Evolutionary conservation across 1,284 basidiomycete genomes (phyloP), one percentile per base, ranked within the genome.

Genomic region (Cystobasidium slooffiae): DNA sequence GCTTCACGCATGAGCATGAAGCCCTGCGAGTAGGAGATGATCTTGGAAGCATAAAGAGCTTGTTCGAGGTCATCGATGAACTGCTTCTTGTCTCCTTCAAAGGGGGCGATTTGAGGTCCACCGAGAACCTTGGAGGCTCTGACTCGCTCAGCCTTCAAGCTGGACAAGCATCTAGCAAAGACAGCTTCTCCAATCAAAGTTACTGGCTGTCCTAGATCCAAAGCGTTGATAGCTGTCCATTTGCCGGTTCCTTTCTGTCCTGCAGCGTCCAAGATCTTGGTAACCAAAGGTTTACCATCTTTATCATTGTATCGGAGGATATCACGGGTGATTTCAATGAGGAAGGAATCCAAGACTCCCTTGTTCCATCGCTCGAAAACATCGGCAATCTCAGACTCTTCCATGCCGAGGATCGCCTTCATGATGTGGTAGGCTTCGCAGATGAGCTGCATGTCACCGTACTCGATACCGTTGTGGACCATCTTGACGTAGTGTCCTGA

Each of bases 1-100:
- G 96, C 96, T 85, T 98, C 92, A 80, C 97, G 89, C 95, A 99
- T 97, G 81, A 99, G 88, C 90, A 99, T 97, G 87, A 99, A 99
- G 80, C 97, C 97, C 86, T 99, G 97, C 31, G 96, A 93, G 87
- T 99, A 97, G 39, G 94, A 97, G 80, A 96, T 95, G 84, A 99
- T 96, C 89, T 99, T 99, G 81, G 94, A 97, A 62, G 95, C 97
- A 85, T 99, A 99, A 76, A 99, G 88, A 68, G 96, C 96, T 84
- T 99, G 97, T 86, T 99, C 96, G 78, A 99, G 91, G 84, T 99
- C 94, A 80, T 94, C 92, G 83, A 99, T 96, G 87, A 99, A 99
- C 83, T 96, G 92, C 84, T 96, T 88, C 88, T 97, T 98, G 89
- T 98, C 94, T 79, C 96, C 97, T 80, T 91, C 90, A 91, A 99